A percentile compares a stretch with the other conserved stretches of the same genome.
Evolutionary conservation across 208 protist genomes (phyloP).

Genomic region (Acanthamoeba triangularis): DNA sequence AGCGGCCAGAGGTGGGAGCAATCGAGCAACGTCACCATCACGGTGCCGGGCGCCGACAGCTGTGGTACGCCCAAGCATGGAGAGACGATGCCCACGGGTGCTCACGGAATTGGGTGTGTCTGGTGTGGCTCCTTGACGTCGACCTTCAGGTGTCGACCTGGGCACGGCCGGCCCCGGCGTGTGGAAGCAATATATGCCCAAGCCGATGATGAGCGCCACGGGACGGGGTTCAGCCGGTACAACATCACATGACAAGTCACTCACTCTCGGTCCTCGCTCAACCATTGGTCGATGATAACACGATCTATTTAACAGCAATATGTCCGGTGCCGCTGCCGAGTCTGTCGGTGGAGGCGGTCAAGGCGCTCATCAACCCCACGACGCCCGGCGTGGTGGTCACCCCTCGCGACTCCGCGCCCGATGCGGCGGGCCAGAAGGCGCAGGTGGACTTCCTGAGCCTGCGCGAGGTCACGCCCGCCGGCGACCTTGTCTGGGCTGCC

Average conservation of each 20-base stretch:
- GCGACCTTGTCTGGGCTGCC: background rate
- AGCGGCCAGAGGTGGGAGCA: background rate
- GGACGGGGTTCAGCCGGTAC: too few species aligned
- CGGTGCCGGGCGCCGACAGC: background rate
- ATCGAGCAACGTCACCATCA: background rate
- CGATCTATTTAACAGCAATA: background rate
- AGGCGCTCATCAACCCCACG: background rate
- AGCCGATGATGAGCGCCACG: background rate
- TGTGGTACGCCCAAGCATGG: background rate
- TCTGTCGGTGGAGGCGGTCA: background rate
- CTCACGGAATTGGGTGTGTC: too few species aligned
- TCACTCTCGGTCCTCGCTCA: too few species aligned
- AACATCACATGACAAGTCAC: too few species aligned
- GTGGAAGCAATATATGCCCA: background rate
- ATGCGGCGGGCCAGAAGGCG: background rate
- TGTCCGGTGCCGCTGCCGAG: background rate
- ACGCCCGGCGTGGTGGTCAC: background rate
- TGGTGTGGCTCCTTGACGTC: too few species aligned
- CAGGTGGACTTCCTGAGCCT: background rate
- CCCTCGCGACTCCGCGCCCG: background rate
- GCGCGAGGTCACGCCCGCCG: background rate
- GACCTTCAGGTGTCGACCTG: background rate
- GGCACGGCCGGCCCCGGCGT: background rate
- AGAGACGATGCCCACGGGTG: too few species aligned
- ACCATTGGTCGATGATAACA: too few species aligned